Evolutionary conservation across 1,139 yeast genomes (phyloP), one percentile per base, ranked within the genome.

Genomic region (Saccharomyces hybrid): DNA sequence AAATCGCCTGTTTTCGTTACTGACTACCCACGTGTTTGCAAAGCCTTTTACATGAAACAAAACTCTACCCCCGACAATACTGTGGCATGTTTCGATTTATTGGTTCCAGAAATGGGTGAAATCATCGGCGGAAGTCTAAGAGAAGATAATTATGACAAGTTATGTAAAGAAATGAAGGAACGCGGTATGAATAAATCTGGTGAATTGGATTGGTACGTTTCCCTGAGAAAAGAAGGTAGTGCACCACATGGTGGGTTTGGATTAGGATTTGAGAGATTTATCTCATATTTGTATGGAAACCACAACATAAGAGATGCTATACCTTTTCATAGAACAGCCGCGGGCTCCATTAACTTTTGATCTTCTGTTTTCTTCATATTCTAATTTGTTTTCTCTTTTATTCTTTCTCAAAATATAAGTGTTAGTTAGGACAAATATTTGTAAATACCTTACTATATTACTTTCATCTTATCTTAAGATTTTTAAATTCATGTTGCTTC

Each of bases 221-320:
- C 83, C 2, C 75, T 87, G 8, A 76, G 99, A 56, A 74, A 75
- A 58, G 84, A 87, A 61, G 99, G 98, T 0, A 75, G 87, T 5
- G 84, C 85, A 38, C 96, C 97, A 0, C 98, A 91, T 67, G 99
- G 99, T 48, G 99, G 99, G 0, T 95, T 87, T 71, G 99, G 99
- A 0, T 76, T 95, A 76, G 99, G 99, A 0, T 83, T 91, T 63
- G 99, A 95, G 68, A 75, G 99, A 57, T 71, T 93, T 46, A 71
- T 95, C 16, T 82, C 87, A 49, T 91, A 84, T 62, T 73, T 89
- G 53, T 75, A 82, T 6, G 93, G 85, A 2, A 70, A 77, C 32
- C 76, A 80, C 50, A 95, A 88, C 48, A 80, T 95, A 49, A 79
- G 88, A 62, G 99, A 95, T 63, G 87, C 88, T 2, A 83, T 88